A percentile compares a stretch with the other conserved stretches of the same genome.
phyloP scores from a whole-genome alignment of 257 asterid genomes.

The Solanum tarijense region DNA sequence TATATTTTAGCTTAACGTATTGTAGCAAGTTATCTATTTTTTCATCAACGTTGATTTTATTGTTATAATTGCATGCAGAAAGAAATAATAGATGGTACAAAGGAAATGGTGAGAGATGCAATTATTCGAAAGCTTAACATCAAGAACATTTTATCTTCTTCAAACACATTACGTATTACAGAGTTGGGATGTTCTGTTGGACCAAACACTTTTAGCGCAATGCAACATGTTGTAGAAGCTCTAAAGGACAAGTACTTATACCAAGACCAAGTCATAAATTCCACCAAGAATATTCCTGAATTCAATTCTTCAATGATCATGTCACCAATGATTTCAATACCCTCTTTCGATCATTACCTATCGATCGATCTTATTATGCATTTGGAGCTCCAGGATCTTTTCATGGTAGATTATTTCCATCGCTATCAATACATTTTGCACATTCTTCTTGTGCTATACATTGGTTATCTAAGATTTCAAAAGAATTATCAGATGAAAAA shows the following conservation, averaged over 20 bases:
- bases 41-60: too few relatives aligned
- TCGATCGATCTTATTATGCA: constrained; percentile 8
- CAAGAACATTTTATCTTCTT: neutral
- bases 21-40: too few relatives aligned
- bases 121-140: neutral
- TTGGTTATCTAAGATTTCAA: constrained; percentile 22
- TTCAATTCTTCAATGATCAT: too few relatives aligned
- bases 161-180: neutral
- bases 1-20: too few relatives aligned
- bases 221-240: constrained; percentile 8
- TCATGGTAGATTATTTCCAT: constrained; percentile 14
- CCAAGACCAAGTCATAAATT: neutral
- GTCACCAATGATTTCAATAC: too few relatives aligned
- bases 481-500: neutral
- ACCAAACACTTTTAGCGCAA: constrained; percentile 16
- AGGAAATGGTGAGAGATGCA: too few relatives aligned
- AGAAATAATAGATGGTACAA: too few relatives aligned
- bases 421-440: neutral
- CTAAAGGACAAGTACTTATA: neutral
- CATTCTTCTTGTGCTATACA: constrained; percentile 12
- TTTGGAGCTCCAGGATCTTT: constrained; percentile 28
- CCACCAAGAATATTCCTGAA: too few relatives aligned
- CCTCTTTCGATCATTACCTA: neutral
- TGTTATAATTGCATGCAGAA: too few relatives aligned
- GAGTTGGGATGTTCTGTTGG: constrained; percentile 30